These are phyloP conservation scores for Marsdenia floribunda DNA, from an alignment of 257 asterid species.

Conservation along the genomic window DNA sequence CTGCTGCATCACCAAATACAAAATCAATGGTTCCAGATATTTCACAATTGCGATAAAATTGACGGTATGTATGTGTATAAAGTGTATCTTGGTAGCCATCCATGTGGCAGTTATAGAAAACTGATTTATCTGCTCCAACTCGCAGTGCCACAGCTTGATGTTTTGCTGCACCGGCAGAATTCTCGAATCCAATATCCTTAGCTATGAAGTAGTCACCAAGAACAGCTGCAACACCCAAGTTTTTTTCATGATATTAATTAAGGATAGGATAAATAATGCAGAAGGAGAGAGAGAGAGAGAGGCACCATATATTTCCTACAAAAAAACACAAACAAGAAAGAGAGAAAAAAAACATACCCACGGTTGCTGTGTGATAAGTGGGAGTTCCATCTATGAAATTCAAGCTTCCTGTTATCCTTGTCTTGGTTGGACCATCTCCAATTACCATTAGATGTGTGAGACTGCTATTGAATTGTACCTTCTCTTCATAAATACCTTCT, in stretches of 20 bases:
- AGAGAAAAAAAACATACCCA: slow-evolving; percentile 28
- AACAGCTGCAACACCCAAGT: slow-evolving; percentile 38
- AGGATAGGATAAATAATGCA: neutral
- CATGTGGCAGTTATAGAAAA: slow-evolving; percentile 66
- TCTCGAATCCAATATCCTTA: slow-evolving; percentile 70
- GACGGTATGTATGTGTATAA: slow-evolving; percentile 70
- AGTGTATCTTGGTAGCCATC: slow-evolving; percentile 87
- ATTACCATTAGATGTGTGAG: slow-evolving; percentile 33
- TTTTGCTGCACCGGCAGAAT: slow-evolving; percentile 64
- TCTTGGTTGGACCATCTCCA: slow-evolving; percentile 64
- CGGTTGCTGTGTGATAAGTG: slow-evolving; percentile 47
- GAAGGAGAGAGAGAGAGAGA: neutral
- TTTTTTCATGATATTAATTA: neutral
- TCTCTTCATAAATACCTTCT: slow-evolving; percentile 51
- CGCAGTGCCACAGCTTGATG: slow-evolving; percentile 84
- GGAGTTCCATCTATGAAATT: slow-evolving; percentile 40
- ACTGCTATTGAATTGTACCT: slow-evolving; percentile 23
- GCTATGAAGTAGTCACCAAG: slow-evolving; percentile 72
- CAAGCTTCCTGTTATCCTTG: slow-evolving; percentile 42
- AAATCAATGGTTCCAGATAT: slow-evolving; percentile 88
- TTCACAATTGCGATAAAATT: slow-evolving; percentile 58
- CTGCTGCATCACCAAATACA: slow-evolving; percentile 75
- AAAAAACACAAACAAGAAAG: neutral
- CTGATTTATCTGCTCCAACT: slow-evolving; percentile 57
- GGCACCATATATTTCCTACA: no score